Evolutionary conservation across 202 grass and related monocot species (phyloP), one percentile per base, ranked within the genome.

Genomic region (Setaria viridis): DNA sequence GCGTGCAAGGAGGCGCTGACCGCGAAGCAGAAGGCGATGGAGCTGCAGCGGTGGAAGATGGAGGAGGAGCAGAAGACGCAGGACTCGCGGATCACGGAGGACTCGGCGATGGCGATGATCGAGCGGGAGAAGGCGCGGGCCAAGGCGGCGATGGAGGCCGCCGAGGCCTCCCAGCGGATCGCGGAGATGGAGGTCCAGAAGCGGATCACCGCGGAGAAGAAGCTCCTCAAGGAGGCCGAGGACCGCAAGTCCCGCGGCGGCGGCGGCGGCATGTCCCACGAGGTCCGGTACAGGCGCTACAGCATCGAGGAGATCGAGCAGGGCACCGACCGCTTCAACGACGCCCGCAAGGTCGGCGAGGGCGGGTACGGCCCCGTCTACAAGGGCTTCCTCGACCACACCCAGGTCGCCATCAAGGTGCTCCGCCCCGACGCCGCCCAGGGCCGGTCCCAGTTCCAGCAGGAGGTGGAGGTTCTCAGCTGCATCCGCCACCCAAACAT

Each of bases 401-500:
- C 92, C 25, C 90, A 76, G 30, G 90, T 91, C 6, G 92, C 95
- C 58, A 91, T 94, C 80, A 97, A 97, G 80, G 87, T 97, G 84
- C 95, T 97, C 63, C 84, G 90, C 0, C 90, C 90, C 0, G 95
- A 94, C 89, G 95, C 95, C 3, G 86, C 95, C 12, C 95, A 93
- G 93, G 92, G 95, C 55, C 63, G 88, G 34, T 91, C 88, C 0
- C 95, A 94, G 48, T 97, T 97, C 88, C 92, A 94, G 82, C 95
- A 97, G 56, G 95, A 97, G 75, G 95, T 97, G 25, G 90, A 97
- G 74, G 88, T 97, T 70, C 80, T 97, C 1, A 94, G 95, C 76
- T 93, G 95, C 88, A 97, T 97, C 75, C 87, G 92, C 60, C 95
- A 97, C 87, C 92, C 95, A 0, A 94, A 97, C 86, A 97, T 97